Percentiles rank a stretch among this genome's conserved stretches.
Evolutionary conservation across 345 rosid genomes (phyloP).

Genomic region (Eucalyptus cloeziana): DNA sequence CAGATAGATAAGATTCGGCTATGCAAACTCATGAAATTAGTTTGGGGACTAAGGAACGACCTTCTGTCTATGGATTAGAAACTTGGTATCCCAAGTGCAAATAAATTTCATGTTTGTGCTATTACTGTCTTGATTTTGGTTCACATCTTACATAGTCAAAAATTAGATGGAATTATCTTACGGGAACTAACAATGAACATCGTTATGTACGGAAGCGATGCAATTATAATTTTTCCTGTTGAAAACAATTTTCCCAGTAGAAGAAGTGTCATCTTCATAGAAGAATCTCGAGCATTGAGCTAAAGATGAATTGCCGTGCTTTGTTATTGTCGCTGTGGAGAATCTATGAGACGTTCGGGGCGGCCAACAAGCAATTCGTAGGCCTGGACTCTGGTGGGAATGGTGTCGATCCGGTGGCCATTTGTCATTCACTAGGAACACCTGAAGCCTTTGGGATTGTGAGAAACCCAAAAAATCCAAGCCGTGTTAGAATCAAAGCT

Average conservation of each 20-base stretch:
- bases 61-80: background rate
- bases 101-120: background rate
- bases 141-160: background rate
- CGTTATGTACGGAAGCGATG: background rate
- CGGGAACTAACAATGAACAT: background rate
- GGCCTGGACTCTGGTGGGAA: conserved; percentile 18
- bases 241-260: background rate
- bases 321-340: conserved; percentile 30
- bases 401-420: conserved; percentile 13
- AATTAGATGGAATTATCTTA: background rate
- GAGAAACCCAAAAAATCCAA: conserved; percentile 7
- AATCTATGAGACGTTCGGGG: conserved; percentile 30
- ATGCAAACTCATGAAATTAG: background rate
- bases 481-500: conserved; percentile 33
- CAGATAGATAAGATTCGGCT: background rate
- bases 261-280: background rate
- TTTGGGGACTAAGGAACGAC: background rate
- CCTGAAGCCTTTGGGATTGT: conserved; percentile 32
- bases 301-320: background rate
- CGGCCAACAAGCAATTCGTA: conserved; percentile 26
- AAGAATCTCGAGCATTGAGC: background rate
- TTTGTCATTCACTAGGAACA: background rate
- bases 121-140: background rate
- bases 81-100: background rate
- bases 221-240: background rate